These are phyloP conservation scores for Trypanosoma boissoni DNA, from an alignment of 208 protist species.

Conservation along the genomic window DNA sequence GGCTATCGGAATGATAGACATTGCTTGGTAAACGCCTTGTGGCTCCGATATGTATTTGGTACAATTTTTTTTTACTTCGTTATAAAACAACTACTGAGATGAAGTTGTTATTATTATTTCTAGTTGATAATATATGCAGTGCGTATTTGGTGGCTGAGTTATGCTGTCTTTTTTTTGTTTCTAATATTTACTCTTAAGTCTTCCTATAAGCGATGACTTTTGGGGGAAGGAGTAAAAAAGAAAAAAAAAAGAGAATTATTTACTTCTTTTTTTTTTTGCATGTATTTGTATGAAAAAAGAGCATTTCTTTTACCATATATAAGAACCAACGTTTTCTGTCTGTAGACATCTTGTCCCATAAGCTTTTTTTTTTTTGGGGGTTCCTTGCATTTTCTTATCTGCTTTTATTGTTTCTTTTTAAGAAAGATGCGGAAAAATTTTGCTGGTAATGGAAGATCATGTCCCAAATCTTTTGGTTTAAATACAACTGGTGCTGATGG, in stretches of 20 bases:
- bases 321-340: not conserved
- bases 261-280: not conserved
- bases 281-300: not conserved
- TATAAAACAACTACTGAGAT: no score
- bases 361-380: not conserved
- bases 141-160: no score
- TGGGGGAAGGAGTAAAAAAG: not conserved
- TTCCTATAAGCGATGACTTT: not conserved
- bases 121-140: no score
- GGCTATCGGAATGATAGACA: no score
- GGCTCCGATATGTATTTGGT: no score
- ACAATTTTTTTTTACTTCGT: no score
- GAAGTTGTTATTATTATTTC: no score
- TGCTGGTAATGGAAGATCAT: slow-evolving; percentile 3
- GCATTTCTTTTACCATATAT: not conserved
- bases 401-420: slow-evolving; percentile 6
- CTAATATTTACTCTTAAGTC: slow-evolving; percentile 1
- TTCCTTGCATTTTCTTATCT: slow-evolving; percentile 2
- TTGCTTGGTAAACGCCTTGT: no score
- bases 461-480: not conserved
- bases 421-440: slow-evolving; percentile 11
- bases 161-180: no score
- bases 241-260: not conserved
- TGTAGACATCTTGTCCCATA: not conserved
- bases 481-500: not conserved